Base-by-base conservation (phyloP, 768 basidiomycete species). In the Suillus clintonianus region DNA sequence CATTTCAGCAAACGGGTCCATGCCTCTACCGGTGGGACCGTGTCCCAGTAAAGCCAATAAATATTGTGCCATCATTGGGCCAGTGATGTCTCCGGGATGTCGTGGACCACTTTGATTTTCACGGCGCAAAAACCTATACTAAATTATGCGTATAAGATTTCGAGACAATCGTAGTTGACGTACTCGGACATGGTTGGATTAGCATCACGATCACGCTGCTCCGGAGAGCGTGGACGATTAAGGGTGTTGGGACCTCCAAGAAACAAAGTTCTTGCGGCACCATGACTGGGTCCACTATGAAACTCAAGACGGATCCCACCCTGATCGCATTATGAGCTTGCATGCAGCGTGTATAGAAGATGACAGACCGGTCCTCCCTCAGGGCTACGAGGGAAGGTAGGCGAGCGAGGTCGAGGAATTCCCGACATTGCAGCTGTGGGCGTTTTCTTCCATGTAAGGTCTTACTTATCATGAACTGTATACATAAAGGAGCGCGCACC, bases 31-130 rank as follows among this genome's bases (percentile, higher is more conserved):
- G 24, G 59, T 71, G 60, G 48, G 68, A 36, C 81, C 75, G 59
- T 69, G 76, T 65, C 53, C 74, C 48, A 92, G 79, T 63, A 92
- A 73, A 3, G 88, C 78, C 73, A 90, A 79, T 3, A 93, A 77
- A 73, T 92, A 92, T 68, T 91, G 90, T 0, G 87, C 84, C 86
- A 92, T 87, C 32, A 90, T 67, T 7, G 83, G 80, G 3, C 88
- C 88, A 19, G 82, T 80, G 45, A 91, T 90, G 43, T 76, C 76
- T 7, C 73, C 74, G 15, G 75, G 69, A 3, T 71, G 61, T 27
- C 77, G 70, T 36, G 13, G 63, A 59, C 69, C 69, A 27, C 55
- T 59, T 13, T 59, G 24, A 53, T 64, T 64, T 0, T 66, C 71
- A 37, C 78, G 72, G 65, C 77, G 75, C 41, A 80, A 56, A 64